Evolutionary conservation across 140 eudicot species (phyloP).

Genomic region (Oenanthe javanica): DNA sequence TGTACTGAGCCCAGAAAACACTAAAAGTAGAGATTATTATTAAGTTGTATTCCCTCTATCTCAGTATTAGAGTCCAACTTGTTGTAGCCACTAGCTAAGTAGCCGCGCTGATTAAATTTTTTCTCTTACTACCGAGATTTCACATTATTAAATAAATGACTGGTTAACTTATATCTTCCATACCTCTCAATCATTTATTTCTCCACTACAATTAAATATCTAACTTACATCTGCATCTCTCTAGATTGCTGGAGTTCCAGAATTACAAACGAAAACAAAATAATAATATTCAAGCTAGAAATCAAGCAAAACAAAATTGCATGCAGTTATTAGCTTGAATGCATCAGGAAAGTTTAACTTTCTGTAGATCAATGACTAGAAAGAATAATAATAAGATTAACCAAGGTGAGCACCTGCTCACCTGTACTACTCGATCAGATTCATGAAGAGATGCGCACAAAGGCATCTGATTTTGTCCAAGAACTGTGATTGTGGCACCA

Average conservation of each 20-base stretch:
- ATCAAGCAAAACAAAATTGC: neutral
- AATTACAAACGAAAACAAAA: neutral
- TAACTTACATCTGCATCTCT: neutral
- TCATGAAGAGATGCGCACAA: conserved; percentile 96
- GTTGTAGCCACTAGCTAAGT: neutral
- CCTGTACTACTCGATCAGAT: conserved; percentile 98
- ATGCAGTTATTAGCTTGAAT: neutral
- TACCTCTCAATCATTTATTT: neutral
- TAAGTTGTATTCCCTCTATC: neutral
- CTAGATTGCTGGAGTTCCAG: neutral
- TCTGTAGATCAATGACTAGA: neutral
- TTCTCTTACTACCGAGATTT: neutral
- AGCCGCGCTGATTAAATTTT: neutral
- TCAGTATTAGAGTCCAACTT: neutral
- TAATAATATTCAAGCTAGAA: neutral
- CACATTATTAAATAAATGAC: too few relatives aligned
- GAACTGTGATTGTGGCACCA: conserved; percentile 79
- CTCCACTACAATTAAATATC: neutral
- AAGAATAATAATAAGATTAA: neutral
- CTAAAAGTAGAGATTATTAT: neutral
- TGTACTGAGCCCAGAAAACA: neutral
- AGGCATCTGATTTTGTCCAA: conserved; percentile 88
- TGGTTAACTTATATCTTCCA: neutral
- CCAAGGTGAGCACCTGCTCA: conserved; percentile 15
- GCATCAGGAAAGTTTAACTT: neutral